Conservation (phyloP, 306 rosid genomes). For the Gillenia trifoliata region DNA sequence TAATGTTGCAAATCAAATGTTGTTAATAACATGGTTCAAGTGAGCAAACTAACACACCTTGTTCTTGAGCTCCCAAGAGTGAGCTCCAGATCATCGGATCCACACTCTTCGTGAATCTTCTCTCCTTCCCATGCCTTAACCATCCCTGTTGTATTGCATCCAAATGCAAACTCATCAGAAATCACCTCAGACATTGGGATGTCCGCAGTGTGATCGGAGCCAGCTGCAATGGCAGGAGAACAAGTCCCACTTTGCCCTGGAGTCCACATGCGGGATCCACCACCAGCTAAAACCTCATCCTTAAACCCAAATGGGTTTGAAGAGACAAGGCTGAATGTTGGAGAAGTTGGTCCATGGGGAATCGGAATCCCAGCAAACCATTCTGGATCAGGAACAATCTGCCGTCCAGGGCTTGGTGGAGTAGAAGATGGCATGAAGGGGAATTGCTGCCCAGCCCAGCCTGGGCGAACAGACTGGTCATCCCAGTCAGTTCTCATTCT, state of each 20-base stretch:
- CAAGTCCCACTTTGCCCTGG: constrained; percentile 93
- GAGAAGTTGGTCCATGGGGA: constrained; percentile 70
- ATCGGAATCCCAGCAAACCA: constrained; percentile 71
- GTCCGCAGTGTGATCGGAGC: constrained; percentile 71
- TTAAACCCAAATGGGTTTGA: constrained; percentile 76
- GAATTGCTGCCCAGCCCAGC: constrained; percentile 47
- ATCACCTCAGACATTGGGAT: constrained; percentile 70
- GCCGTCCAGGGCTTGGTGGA: constrained; percentile 81
- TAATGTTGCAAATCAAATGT: constrained; percentile 4
- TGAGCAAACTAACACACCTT: constrained; percentile 45
- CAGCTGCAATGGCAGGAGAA: constrained; percentile 76
- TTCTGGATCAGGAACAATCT: constrained; percentile 51
- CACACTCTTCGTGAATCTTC: constrained; percentile 67
- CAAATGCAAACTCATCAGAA: constrained; percentile 83
- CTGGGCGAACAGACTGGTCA: constrained; percentile 41
- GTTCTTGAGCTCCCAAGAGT: constrained; percentile 83
- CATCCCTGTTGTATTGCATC: constrained; percentile 54
- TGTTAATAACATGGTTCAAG: too few relatives aligned
- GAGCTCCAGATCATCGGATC: constrained; percentile 87
- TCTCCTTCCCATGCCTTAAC: constrained; percentile 94
- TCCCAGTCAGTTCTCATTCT: constrained; percentile 60
- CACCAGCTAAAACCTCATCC: constrained; percentile 55
- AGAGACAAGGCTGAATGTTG: constrained; percentile 76
- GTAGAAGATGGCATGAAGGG: constrained; percentile 71
- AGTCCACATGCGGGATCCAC: constrained; percentile 79